These are phyloP conservation scores for Saposhnikovia divaricata DNA, from an alignment of 129 eudicot genomes.

Conservation along the genomic window DNA sequence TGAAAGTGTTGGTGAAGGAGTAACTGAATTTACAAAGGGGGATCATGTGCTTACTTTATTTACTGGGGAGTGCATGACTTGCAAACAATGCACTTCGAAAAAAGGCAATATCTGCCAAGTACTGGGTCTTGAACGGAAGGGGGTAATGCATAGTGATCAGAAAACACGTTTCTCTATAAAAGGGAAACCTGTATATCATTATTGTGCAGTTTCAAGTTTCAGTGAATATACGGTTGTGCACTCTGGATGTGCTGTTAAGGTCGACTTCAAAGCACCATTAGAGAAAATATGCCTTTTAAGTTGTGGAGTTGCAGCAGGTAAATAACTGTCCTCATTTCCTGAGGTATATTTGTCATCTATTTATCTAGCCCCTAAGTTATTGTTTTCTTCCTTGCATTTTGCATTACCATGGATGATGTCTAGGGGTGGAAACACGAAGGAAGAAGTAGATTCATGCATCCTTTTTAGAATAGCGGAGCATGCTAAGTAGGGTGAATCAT, in stretches of 20 bases:
- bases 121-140: conserved; percentile 78
- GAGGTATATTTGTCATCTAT: not conserved
- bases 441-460: not conserved
- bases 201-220: conserved; percentile 98
- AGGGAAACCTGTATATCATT: conserved; percentile 81
- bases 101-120: conserved; percentile 90
- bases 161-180: conserved; percentile 67
- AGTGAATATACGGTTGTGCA: conserved; percentile 92
- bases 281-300: conserved; percentile 92
- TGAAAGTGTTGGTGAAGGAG: conserved; percentile 88
- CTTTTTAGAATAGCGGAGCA: not conserved
- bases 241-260: conserved; percentile 92
- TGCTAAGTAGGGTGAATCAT: not conserved
- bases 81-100: conserved; percentile 72
- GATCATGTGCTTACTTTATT: conserved; percentile 92
- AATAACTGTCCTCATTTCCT: not conserved
- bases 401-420: not conserved
- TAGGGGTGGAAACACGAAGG: not conserved
- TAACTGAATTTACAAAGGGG: conserved; percentile 76
- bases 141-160: conserved; percentile 94
- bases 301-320: conserved; percentile 97
- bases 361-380: not conserved
- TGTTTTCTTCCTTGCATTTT: not conserved
- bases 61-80: conserved; percentile 90
- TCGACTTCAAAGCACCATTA: conserved; percentile 61